phyloP scores from a whole-genome alignment of 495 filamentous ascomycete genomes.

The Talaromyces trachyspermus region DNA sequence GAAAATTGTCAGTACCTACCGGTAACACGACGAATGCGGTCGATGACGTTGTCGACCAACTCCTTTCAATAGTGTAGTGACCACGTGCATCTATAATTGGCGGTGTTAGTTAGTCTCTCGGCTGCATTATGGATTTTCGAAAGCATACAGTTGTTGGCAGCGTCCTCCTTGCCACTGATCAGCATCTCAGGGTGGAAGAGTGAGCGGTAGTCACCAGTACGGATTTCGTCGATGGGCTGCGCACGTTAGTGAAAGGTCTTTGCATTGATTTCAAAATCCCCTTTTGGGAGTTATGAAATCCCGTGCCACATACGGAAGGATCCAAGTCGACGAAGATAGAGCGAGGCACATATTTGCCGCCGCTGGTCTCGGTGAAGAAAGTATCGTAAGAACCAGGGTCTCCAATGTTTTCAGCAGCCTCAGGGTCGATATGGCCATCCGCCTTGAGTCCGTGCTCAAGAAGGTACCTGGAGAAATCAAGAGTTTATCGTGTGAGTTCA shows the following conservation, averaged over 20 bases:
- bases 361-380: slow-evolving; percentile 83
- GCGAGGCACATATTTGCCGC: slow-evolving; percentile 83
- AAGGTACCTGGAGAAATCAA: slow-evolving; percentile 55
- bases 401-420: slow-evolving; percentile 47
- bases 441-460: slow-evolving; percentile 81
- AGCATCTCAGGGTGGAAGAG: slow-evolving; percentile 85
- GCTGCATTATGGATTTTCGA: too few species aligned
- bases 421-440: slow-evolving; percentile 64
- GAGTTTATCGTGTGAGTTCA: not conserved
- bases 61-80: slow-evolving; percentile 91
- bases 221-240: slow-evolving; percentile 82
- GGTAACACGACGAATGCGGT: slow-evolving; percentile 75
- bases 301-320: slow-evolving; percentile 60
- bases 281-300: too few species aligned
- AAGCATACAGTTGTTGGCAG: slow-evolving; percentile 73
- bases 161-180: slow-evolving; percentile 90
- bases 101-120: too few species aligned
- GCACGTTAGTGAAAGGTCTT: slow-evolving; percentile 13
- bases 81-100: slow-evolving; percentile 64
- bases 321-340: slow-evolving; percentile 88
- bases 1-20: slow-evolving; percentile 41
- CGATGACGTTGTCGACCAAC: slow-evolving; percentile 73
- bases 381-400: slow-evolving; percentile 74
- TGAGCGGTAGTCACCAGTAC: slow-evolving; percentile 72
- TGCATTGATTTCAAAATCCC: too few species aligned